Evolutionary conservation across 257 asterid genomes (phyloP).

Genomic region (Gardenia jasminoides): DNA sequence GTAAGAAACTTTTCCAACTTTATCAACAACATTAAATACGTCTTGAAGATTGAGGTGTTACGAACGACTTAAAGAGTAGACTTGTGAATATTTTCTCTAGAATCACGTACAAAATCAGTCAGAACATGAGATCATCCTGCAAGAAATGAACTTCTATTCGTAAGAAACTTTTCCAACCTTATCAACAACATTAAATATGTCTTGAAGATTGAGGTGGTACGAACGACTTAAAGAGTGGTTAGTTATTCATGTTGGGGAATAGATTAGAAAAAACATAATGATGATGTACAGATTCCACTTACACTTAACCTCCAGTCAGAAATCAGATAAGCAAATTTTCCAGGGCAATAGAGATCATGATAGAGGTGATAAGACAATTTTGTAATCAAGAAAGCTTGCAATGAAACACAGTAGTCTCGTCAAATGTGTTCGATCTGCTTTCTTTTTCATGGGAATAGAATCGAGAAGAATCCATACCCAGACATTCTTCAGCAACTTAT

Average conservation of each 20-base stretch:
- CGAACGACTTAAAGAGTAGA: background rate
- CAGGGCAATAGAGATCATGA: too few species aligned
- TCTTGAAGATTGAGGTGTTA: background rate
- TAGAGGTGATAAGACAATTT: too few species aligned
- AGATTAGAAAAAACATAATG: background rate
- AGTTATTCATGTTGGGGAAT: background rate
- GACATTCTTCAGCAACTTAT: too few species aligned
- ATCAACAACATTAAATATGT: background rate
- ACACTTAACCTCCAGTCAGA: background rate
- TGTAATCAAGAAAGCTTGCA: too few species aligned
- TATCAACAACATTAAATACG: background rate
- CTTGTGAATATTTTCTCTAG: too few species aligned
- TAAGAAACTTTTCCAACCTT: background rate
- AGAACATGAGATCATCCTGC: background rate
- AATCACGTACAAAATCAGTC: background rate
- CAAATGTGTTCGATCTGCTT: too few species aligned
- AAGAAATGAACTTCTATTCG: background rate
- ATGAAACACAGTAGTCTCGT: too few species aligned
- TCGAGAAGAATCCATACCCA: too few species aligned
- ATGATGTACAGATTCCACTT: too few species aligned
- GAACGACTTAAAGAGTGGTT: background rate
- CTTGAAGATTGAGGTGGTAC: background rate
- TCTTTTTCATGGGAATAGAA: too few species aligned
- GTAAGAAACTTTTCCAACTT: background rate
- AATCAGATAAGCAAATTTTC: too few species aligned